Evolutionary conservation across 2,329 filamentous ascomycete genomes (phyloP), one percentile per base, ranked within the genome.

Genomic region (Helicocarpus griseus): DNA sequence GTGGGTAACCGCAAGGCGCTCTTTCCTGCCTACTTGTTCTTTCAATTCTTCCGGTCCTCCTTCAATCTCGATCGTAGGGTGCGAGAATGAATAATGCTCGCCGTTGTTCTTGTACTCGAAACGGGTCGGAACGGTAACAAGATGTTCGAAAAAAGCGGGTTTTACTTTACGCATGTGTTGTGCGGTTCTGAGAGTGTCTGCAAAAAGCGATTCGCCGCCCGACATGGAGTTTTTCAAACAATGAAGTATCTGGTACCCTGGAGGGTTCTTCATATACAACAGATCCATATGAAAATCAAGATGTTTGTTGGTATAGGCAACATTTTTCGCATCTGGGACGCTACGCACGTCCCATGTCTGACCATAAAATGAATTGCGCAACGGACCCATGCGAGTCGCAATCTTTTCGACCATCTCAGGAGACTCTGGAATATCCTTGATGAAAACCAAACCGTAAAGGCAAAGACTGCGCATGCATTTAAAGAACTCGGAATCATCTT

Each of bases 271-370:
- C 69, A 93, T 85, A 70, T 97, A 97, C 51, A 96, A 77, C 38
- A 97, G 77, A 65, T 97, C 93, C 80, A 95, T 93, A 71, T 98
- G 93, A 45, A 96, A 82, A 14, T 87, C 87, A 1, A 97, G 81
- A 62, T 83, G 84, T 46, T 84, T 78, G 62, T 79, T 84, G 1
- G 91, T 96, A 70, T 97, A 89, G 8, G 93, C 91, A 3, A 96
- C 87, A 65, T 97, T 97, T 64, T 91, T 89, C 22, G 90, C 88
- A 51, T 87, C 68, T 1, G 86, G 84, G 49, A 94, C 85, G 3
- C 84, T 88, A 50, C 82, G 80, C 11, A 97, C 91, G 67, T 96
- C 86, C 82, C 90, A 97, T 0, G 89, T 95, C 59, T 78, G 75
- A 39, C 93, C 93, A 67, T 97, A 97, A 64, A 97, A 93, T 6